A percentile compares a stretch with the other conserved stretches of the same genome.
These are phyloP conservation scores for Phycomyces blakesleeanus DNA, from an alignment of 192 early-diverging fungal genomes.

Conservation along the genomic window DNA sequence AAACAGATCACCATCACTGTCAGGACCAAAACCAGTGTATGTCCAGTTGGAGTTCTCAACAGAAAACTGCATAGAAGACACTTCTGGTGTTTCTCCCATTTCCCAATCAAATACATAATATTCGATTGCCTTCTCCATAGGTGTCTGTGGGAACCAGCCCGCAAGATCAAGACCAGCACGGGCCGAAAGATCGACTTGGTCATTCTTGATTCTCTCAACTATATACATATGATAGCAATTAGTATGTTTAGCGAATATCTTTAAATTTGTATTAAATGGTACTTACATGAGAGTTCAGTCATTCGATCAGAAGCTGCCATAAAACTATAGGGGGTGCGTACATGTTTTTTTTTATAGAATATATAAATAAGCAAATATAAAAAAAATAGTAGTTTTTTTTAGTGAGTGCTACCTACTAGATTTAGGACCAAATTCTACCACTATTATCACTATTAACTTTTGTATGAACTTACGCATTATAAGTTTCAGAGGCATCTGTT, in stretches of 20 bases:
- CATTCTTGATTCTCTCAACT: slow-evolving; percentile 19
- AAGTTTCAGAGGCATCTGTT: slow-evolving; percentile 18
- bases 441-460: neutral
- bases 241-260: neutral
- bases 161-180: slow-evolving; percentile 24
- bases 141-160: slow-evolving; percentile 26
- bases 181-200: slow-evolving; percentile 30
- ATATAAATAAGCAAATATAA: too few species aligned
- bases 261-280: neutral
- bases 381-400: too few species aligned
- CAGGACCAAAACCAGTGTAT: slow-evolving; percentile 24
- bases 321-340: too few species aligned
- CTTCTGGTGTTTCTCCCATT: slow-evolving; percentile 25
- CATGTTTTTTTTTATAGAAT: too few species aligned
- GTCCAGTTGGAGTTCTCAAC: slow-evolving; percentile 17
- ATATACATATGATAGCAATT: neutral
- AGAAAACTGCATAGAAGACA: slow-evolving; percentile 9
- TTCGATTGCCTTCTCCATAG: slow-evolving; percentile 27
- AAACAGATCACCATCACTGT: slow-evolving; percentile 24
- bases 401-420: too few species aligned
- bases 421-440: too few species aligned
- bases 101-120: slow-evolving; percentile 35
- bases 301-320: slow-evolving; percentile 11
- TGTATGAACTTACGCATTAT: slow-evolving; percentile 6
- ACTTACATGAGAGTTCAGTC: slow-evolving; percentile 24